Base-by-base conservation (phyloP, 768 basidiomycete genomes). In the Tulasnella sp. region DNA sequence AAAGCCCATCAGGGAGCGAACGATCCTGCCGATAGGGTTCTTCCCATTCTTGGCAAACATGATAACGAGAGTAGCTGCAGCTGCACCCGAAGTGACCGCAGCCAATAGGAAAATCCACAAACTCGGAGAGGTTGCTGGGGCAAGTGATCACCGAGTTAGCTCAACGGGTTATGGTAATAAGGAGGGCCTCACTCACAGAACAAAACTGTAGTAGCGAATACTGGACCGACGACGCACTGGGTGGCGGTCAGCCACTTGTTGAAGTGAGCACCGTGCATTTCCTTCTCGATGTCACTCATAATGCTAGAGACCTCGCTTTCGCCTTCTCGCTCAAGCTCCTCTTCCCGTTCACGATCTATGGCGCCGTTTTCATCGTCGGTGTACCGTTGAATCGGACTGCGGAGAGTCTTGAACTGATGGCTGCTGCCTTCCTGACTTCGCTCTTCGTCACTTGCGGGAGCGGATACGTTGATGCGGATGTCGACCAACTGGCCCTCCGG, bases 1-100 rank as follows among this genome's bases (percentile, higher is more conserved):
- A 86, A 99, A 99, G 0, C 98, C 97, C 88, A 97, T 92, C 34
- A 91, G 92, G 83, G 95, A 97, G 14, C 96, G 89, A 14, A 89
- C 88, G 85, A 96, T 88, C 79, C 90, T 88, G 71, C 90, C 88
- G 19, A 89, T 83, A 7, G 88, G 87, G 81, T 90, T 88, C 27
- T 88, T 86, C 3, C 94, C 92, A 58, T 89, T 88, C 9, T 89
- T 88, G 0, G 89, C 34, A 78, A 80, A 74, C 5, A 68, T 16
- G 31, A 79, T 6, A 24, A 74, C 72, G 42, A 82, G 74, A 18
- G 83, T 74, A 82, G n/a, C 68, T 39, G 62, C 80, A 42, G 74
- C 81, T 76, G 71, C 74, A 39, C 74, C 80, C 48, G 40, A 38
- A 79, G 36, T 80, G 81, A 80, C 72, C 2, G 79, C 34, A 68